Evolutionary conservation across 768 basidiomycete species (phyloP).

Genomic region (Mycena vulgaris): DNA sequence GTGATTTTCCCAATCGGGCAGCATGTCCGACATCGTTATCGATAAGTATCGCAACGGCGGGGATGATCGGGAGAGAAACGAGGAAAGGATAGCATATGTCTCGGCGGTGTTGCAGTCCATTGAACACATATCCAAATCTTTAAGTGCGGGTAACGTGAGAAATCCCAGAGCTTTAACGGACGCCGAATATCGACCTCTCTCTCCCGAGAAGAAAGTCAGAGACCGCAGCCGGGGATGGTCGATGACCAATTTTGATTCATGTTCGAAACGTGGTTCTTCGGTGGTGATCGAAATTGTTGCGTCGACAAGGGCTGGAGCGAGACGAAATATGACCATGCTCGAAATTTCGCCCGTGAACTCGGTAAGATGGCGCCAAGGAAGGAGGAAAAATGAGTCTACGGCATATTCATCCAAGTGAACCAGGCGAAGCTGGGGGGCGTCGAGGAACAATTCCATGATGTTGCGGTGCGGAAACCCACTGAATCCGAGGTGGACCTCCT

Average conservation of each 20-base stretch:
- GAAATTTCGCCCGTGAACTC: background rate
- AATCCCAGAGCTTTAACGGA: background rate
- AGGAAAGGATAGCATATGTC: background rate
- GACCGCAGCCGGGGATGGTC: background rate
- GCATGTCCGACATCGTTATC: background rate
- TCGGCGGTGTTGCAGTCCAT: background rate
- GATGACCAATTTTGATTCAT: background rate
- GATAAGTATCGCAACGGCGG: background rate
- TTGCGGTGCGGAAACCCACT: background rate
- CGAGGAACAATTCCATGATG: background rate
- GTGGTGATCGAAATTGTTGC: background rate
- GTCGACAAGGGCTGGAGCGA: background rate
- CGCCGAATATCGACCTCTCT: background rate
- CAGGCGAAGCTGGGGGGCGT: background rate
- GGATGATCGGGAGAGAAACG: background rate
- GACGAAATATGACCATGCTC: background rate
- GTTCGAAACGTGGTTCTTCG: background rate
- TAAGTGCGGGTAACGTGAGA: background rate
- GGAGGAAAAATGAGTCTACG: background rate
- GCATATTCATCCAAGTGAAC: background rate
- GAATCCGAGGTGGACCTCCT: background rate
- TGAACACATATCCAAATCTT: background rate
- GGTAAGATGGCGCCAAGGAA: background rate
- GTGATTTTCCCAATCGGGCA: background rate
- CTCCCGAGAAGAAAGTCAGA: background rate